Base-by-base conservation (phyloP, 78 protist species). In the Pelomyxa schiedti region DNA sequence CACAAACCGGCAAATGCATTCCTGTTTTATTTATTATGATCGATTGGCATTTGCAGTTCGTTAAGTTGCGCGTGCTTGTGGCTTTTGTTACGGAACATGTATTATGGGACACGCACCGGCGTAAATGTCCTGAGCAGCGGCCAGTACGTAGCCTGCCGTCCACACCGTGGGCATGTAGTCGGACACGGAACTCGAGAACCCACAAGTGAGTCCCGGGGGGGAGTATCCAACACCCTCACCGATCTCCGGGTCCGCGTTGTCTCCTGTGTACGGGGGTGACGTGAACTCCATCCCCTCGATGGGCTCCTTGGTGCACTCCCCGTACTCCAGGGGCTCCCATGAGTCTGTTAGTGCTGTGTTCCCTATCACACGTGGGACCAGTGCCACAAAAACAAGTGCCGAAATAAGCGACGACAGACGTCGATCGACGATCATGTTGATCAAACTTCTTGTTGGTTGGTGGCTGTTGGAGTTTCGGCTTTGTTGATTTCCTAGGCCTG, bases 161-260 rank as follows among this genome's bases (percentile, higher is more conserved):
- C 37, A 66, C 29, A 9, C 65, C 37, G 29, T n/a, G 24, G 70
- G 70, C 30, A 66, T 8, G 24, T 9, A 47, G 58, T 16, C 9
- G 37, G 16, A 16, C 30, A 22, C 9, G 37, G 70, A n/a, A 22
- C 9, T 9, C n/a, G 16, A 9, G 29, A 66, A 66, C n/a, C 37
- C 37, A 9, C 70, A 66, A n/a, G 70, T 66, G 29, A n/a, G n/a
- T n/a, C 70, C 70, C 37, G 24, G 65, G 24, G 70, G 28, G 37
- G n/a, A 9, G 64, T n/a, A 66, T 22, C 37, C 65, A 9, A 66
- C 70, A 9, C 65, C 70, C 70, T 66, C 70, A 9, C 65, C 70
- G 29, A 66, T 66, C 65, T 30, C 64, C 24, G 70, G 70, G 37
- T 66, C 37, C 70, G 70, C 70, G 70, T 66, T 66, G 37, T 8